phyloP scores from a whole-genome alignment of 805 yeast genomes.

The Metschnikowia drakensbergensis region DNA sequence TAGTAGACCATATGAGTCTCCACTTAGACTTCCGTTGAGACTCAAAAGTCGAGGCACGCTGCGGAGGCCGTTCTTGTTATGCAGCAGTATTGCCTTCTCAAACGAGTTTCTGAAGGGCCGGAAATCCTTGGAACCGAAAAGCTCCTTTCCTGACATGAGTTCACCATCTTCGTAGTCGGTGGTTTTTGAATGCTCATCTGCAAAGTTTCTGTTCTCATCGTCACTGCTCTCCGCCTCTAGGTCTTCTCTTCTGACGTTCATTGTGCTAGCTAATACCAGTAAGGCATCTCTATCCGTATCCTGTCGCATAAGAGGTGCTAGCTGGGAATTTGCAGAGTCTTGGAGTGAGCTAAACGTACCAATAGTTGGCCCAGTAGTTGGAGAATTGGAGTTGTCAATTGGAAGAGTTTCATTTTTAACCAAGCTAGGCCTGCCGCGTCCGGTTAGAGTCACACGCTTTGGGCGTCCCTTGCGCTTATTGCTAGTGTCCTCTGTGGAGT shows the following conservation, averaged over 20 bases:
- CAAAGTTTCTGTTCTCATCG: constrained; percentile 19
- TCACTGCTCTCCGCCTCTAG: constrained; percentile 32
- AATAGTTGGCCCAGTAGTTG: constrained; percentile 25
- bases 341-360: constrained; percentile 26
- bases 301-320: constrained; percentile 25
- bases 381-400: constrained; percentile 13
- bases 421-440: constrained; percentile 22
- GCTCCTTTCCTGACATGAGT: constrained; percentile 36
- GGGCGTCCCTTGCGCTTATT: constrained; percentile 27
- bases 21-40: constrained; percentile 29
- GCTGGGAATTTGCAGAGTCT: constrained; percentile 1
- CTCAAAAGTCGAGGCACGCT: constrained; percentile 21
- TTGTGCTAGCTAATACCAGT: constrained; percentile 30
- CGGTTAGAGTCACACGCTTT: constrained; percentile 26
- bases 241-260: constrained; percentile 36
- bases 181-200: not conserved
- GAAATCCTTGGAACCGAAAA: constrained; percentile 31
- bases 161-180: constrained; percentile 26
- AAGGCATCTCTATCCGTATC: constrained; percentile 41
- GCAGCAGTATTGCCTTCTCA: constrained; percentile 27
- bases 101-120: constrained; percentile 15
- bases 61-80: constrained; percentile 7
- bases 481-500: not conserved
- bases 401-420: constrained; percentile 35
- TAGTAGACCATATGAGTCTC: constrained; percentile 28